Evolutionary conservation across 2,329 filamentous ascomycete species (phyloP), one percentile per base, ranked within the genome.

Genomic region (Talaromyces sp.): DNA sequence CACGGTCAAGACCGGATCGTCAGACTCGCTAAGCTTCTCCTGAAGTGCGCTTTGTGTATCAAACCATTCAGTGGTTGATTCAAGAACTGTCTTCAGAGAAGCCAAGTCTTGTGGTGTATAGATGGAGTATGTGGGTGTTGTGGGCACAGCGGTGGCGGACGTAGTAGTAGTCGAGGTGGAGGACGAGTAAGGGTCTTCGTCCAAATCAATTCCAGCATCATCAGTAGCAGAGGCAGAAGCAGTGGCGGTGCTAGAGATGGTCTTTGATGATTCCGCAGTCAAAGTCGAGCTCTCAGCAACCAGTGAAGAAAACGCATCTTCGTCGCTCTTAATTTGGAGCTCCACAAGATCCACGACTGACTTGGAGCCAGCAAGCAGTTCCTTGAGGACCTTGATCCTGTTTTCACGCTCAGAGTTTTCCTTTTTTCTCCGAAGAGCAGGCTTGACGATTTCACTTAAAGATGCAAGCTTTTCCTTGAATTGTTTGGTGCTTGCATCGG

Each of bases 381-480:
- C 84, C 72, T 89, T 83, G 35, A 97, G 78, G 6, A 79, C 73
- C 57, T 86, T 79, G 55, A 97, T 72, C 27, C 88, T 81, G 60
- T 85, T 85, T 1, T 92, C 92, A 29, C 93, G 86, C 71, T 85
- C 83, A 12, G 80, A 77, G 2, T 85, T 81, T 73, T 99, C 93
- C 17, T 88, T 82, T 54, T 88, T 86, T 61, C 94, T 85, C 70
- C 83, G 86, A 66, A 91, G 82, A 27, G 96, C 86, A 1, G 92
- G 93, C 32, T 85, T 80, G 57, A 92, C 89, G 53, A 97, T 84
- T 57, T 86, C 84, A 70, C 91, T 88, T 55, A 99, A 84, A 51
- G 84, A 84, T 74, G 90, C 88, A 55, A 95, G 83, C 72, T 88
- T 91, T 59, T 84, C 82, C 73, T 88, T 90, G 68, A 99, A 83